A percentile compares a stretch with the other conserved stretches of the same genome.
phyloP scores from a whole-genome alignment of 805 yeast species.

The Yamadazyma philogaea region DNA sequence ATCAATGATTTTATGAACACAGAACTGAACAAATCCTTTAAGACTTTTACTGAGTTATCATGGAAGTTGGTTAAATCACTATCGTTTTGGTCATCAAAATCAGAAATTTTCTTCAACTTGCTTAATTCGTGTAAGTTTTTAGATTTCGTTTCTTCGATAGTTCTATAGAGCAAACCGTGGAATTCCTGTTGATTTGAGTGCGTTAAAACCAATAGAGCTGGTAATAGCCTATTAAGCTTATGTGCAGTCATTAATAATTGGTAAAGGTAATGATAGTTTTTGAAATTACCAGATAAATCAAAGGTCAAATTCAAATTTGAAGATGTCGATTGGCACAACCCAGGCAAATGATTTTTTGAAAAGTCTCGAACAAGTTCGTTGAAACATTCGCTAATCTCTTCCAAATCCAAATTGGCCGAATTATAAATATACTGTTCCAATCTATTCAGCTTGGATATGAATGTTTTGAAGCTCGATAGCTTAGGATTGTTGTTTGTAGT shows the following conservation, averaged over 20 bases:
- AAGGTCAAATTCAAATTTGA: constrained; percentile 22
- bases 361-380: constrained; percentile 31
- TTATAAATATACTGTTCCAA: constrained; percentile 55
- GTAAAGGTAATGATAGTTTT: constrained; percentile 41
- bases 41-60: constrained; percentile 51
- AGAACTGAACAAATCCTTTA: constrained; percentile 69
- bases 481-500: constrained; percentile 30
- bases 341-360: constrained; percentile 27
- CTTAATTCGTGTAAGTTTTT: constrained; percentile 43
- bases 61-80: constrained; percentile 30
- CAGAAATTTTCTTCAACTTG: constrained; percentile 27
- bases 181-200: constrained; percentile 60
- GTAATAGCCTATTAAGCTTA: constrained; percentile 58
- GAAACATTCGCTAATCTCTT: constrained; percentile 44
- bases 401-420: constrained; percentile 56
- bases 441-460: constrained; percentile 32
- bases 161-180: constrained; percentile 56
- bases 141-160: constrained; percentile 61
- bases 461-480: constrained; percentile 31
- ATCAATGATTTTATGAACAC: constrained; percentile 62
- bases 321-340: constrained; percentile 14
- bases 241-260: constrained; percentile 54
- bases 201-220: constrained; percentile 51
- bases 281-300: constrained; percentile 17
- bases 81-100: constrained; percentile 23